Conservation (phyloP, 225 moss, liverwort and hornwort species). For the Rhytidiadelphus loreus region DNA sequence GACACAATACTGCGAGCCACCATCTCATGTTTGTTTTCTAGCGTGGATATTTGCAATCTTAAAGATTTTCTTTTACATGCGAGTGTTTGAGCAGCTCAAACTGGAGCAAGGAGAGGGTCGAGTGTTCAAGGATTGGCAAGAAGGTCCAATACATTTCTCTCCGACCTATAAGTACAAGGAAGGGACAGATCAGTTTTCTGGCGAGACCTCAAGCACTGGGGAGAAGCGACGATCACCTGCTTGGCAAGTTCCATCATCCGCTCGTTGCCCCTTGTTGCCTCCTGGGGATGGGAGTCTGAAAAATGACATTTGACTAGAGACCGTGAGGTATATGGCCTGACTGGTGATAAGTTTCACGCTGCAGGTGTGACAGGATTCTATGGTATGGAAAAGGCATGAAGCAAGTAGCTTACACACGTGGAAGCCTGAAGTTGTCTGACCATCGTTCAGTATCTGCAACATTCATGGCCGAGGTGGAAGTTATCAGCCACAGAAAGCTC, state of each 20-base stretch:
- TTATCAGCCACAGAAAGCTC: conserved; percentile 45
- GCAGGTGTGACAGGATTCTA: conserved; percentile 56
- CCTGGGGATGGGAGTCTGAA: background rate
- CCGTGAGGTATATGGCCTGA: background rate
- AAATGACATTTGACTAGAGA: background rate
- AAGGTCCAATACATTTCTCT: conserved; percentile 33
- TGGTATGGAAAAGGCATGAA: conserved; percentile 47
- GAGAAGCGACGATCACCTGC: conserved; percentile 53
- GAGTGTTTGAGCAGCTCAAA: conserved; percentile 29
- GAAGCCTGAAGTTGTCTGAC: conserved; percentile 37
- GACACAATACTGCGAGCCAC: background rate
- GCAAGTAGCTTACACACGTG: conserved; percentile 25
- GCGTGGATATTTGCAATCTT: background rate
- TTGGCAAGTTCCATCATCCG: conserved; percentile 17
- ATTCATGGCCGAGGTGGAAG: conserved; percentile 36
- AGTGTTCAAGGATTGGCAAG: conserved; percentile 44
- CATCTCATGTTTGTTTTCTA: background rate
- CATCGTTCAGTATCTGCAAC: conserved; percentile 53
- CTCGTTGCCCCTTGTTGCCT: background rate
- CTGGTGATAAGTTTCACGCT: background rate
- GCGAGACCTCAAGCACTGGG: conserved; percentile 20
- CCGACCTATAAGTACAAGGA: conserved; percentile 53
- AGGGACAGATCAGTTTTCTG: conserved; percentile 46
- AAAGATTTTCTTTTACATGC: background rate
- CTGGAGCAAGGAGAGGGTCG: conserved; percentile 49